A percentile compares a stretch with the other conserved stretches of the same genome.
Conservation (phyloP, 1,284 basidiomycete genomes). For the Wallemia ichthyophaga region DNA sequence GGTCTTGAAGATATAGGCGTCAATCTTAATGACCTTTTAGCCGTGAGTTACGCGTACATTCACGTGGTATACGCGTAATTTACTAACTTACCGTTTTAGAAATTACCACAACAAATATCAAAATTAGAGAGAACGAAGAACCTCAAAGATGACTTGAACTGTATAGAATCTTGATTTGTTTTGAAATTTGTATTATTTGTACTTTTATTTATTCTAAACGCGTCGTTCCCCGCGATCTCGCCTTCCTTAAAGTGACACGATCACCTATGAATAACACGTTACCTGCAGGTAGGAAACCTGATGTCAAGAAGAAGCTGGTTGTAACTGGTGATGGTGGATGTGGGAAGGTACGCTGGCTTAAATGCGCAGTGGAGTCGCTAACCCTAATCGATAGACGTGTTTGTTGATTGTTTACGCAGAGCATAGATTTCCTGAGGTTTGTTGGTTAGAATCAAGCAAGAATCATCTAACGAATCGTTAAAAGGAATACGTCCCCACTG, state of each 20-base stretch:
- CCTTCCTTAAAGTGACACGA: too few relatives aligned
- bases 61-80: neutral
- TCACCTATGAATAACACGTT: neutral
- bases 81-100: neutral
- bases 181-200: neutral
- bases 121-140: neutral
- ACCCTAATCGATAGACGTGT: slow-evolving; percentile 42
- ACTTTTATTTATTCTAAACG: neutral
- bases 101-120: neutral
- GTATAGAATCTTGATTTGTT: neutral
- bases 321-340: slow-evolving; percentile 80
- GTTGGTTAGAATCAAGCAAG: slow-evolving; percentile 11
- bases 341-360: slow-evolving; percentile 28
- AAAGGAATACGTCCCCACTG: slow-evolving; percentile 12
- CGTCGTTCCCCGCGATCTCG: neutral
- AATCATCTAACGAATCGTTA: slow-evolving; percentile 16
- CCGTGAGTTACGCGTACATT: neutral
- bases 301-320: slow-evolving; percentile 34
- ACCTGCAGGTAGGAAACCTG: neutral
- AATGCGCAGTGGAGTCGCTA: too few relatives aligned
- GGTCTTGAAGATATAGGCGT: neutral
- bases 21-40: neutral
- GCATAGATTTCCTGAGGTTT: slow-evolving; percentile 85
- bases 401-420: slow-evolving; percentile 81
- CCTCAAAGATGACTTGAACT: neutral